Base-by-base conservation (phyloP, 2,329 filamentous ascomycete genomes). In the Mycogone perniciosa region DNA sequence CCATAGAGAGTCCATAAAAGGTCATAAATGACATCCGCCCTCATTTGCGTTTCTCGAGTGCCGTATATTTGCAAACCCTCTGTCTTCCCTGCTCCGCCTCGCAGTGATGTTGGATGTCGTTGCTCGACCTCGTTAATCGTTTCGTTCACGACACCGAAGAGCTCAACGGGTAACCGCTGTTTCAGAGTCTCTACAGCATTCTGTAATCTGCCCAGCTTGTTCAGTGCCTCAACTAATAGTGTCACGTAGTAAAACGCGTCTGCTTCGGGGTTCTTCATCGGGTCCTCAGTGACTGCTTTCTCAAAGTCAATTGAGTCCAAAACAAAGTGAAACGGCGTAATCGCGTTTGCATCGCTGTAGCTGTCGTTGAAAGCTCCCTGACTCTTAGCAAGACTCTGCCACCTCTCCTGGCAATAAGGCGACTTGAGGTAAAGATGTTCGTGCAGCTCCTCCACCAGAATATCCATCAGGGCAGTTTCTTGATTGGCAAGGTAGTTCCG, bases 381-480 rank as follows among this genome's bases (percentile, higher is more conserved):
- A 35, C 78, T 80, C 59, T 85, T 86, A 35, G 85, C 79, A 53
- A 95, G 81, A 52, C 80, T 81, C 68, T 95, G 95, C 93, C 93
- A 99, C 58, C 93, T 79, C 65, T 96, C 89, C 64, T 96, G 90
- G 64, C 92, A 97, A 65, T 99, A 99, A 0, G 92, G 93, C 4
- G 92, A 97, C 66, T 97, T 97, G 37, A 99, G 81, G 64, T 99
- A 99, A 4, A 99, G 77, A 69, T 99, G 93, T 65, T 95, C 93
- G 65, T 99, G 93, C 33, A 99, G 76, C 68, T 99, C 93, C 66
- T 99, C 93, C n/a, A 97, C 84, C 50, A 99, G 68, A 48, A 97
- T 97, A 63, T 99, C 93, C 63, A 92, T 92, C 56, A 99, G 72
- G 0, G 89, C 82, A 30, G 86, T 88, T 71, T 99, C 93, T 65